These are phyloP conservation scores for Mrakiaceae sp. DNA, from an alignment of 1,284 basidiomycete species.

Conservation along the genomic window DNA sequence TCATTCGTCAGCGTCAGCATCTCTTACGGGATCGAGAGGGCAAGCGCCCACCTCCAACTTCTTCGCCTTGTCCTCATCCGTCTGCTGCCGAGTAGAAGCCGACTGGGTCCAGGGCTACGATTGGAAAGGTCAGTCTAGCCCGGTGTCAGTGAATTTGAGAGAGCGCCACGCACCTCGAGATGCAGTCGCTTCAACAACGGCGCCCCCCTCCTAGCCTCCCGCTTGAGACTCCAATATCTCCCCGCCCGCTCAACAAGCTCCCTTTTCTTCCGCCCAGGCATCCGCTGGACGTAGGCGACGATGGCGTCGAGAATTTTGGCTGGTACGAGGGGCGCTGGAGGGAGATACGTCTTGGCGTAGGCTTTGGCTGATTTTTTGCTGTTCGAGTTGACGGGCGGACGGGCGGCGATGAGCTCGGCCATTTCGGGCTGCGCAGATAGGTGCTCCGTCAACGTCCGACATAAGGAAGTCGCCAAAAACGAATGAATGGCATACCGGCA, in stretches of 20 bases:
- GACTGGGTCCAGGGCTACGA: constrained; percentile 78
- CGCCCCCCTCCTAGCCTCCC: constrained; percentile 84
- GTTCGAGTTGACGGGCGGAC: background rate
- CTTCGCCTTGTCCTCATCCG: constrained; percentile 69
- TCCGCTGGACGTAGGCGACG: constrained; percentile 59
- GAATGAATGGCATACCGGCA: constrained; percentile 50
- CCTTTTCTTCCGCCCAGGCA: constrained; percentile 61
- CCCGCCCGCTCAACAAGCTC: constrained; percentile 71
- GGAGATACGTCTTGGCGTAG: constrained; percentile 43
- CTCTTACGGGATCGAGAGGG: background rate
- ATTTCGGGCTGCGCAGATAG: too few species aligned
- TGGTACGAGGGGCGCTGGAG: constrained; percentile 44
- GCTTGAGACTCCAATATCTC: constrained; percentile 93
- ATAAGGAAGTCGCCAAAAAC: too few species aligned
- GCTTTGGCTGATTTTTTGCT: constrained; percentile 39
- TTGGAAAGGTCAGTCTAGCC: background rate
- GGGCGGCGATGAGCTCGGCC: background rate
- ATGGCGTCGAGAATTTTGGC: constrained; percentile 52
- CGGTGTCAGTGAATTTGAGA: too few species aligned
- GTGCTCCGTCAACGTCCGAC: too few species aligned
- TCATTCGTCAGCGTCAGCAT: too few species aligned
- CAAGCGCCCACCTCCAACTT: constrained; percentile 57
- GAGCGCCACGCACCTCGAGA: constrained; percentile 48
- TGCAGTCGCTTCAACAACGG: constrained; percentile 88
- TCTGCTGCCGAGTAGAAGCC: constrained; percentile 51